Percentiles rank a stretch among this genome's conserved stretches.
Evolutionary conservation across 2,329 filamentous ascomycete species (phyloP).

Genomic region (Penicillium freii): DNA sequence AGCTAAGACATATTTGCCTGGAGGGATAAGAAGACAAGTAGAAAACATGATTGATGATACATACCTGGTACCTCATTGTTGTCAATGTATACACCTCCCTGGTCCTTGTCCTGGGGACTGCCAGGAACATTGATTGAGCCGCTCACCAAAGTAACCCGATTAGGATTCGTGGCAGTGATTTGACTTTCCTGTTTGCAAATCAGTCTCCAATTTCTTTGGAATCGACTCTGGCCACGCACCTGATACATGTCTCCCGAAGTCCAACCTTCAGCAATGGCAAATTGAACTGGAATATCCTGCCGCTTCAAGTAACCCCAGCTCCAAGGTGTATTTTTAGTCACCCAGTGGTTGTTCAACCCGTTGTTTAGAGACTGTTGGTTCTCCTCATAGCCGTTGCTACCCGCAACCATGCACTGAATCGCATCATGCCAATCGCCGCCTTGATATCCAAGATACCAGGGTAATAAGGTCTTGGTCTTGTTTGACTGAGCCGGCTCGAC

Average conservation of each 20-base stretch:
- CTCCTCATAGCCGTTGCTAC: slow-evolving; percentile 52
- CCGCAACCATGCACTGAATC: slow-evolving; percentile 56
- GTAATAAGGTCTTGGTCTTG: slow-evolving; percentile 47
- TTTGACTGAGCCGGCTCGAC: slow-evolving; percentile 42
- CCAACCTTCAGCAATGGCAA: slow-evolving; percentile 55
- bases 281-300: slow-evolving; percentile 56
- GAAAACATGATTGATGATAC: neutral
- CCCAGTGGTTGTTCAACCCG: slow-evolving; percentile 56
- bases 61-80: slow-evolving; percentile 52
- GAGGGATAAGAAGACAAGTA: neutral
- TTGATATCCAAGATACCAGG: slow-evolving; percentile 57
- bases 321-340: slow-evolving; percentile 53
- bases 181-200: slow-evolving; percentile 44
- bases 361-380: slow-evolving; percentile 55
- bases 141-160: slow-evolving; percentile 52
- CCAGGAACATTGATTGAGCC: slow-evolving; percentile 55
- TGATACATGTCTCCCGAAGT: slow-evolving; percentile 59
- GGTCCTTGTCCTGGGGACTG: slow-evolving; percentile 40
- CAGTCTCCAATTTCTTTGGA: neutral
- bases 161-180: slow-evolving; percentile 54
- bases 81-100: slow-evolving; percentile 52
- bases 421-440: slow-evolving; percentile 52
- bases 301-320: slow-evolving; percentile 53
- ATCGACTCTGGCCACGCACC: slow-evolving; percentile 18
- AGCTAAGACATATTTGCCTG: too few relatives aligned